Base-by-base conservation (phyloP, 2,329 filamentous ascomycete species). In the Pseudohalonectria lignicola region DNA sequence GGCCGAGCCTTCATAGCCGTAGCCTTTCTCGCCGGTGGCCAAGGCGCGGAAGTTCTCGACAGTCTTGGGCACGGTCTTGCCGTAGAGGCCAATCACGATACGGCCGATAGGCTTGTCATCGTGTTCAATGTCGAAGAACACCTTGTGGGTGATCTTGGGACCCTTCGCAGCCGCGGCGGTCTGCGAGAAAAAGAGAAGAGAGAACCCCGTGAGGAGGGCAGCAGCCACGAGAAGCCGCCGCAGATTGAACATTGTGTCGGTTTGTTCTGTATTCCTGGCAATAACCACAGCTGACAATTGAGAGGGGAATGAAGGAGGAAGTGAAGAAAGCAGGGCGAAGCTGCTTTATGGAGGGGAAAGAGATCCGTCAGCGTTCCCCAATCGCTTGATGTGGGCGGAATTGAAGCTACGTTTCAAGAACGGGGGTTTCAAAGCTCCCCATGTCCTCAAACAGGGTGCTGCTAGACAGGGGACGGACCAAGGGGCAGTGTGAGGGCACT, bases 101-200 rank as follows among this genome's bases (percentile, higher is more conserved):
- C 82, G 77, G 44, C 86, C 86, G 31, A 90, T 56, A 34, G 71
- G 59, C 62, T 86, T 69, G 46, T 85, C 85, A 53, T 81, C 86
- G 54, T 86, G 79, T 53, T 71, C 64, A 49, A 93, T 79, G 62
- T 92, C 85, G 61, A 93, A 90, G 72, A 77, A 92, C 63, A 92
- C 86, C 78, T 94, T 94, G 72, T 85, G 72, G 53, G 88, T 95
- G 69, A 95, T 90, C 78, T 92, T 93, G 46, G 86, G 90, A 34
- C 92, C 90, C 69, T 90, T 86, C 48, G 69, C 69, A 39, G 84
- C 83, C 50, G 83, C 77, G 43, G 75, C 78, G 25, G 76, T 74
- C 62, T 86, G 80, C 49, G 82, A 72, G 57, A 94, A 78, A 66
- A 86, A 76, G 49, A 87, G 65, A 57, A 90, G 69, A 49, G 74